A percentile compares a stretch with the other conserved stretches of the same genome.
Evolutionary conservation across 2,329 filamentous ascomycete species (phyloP).

Genomic region (Colletotrichum sp.): DNA sequence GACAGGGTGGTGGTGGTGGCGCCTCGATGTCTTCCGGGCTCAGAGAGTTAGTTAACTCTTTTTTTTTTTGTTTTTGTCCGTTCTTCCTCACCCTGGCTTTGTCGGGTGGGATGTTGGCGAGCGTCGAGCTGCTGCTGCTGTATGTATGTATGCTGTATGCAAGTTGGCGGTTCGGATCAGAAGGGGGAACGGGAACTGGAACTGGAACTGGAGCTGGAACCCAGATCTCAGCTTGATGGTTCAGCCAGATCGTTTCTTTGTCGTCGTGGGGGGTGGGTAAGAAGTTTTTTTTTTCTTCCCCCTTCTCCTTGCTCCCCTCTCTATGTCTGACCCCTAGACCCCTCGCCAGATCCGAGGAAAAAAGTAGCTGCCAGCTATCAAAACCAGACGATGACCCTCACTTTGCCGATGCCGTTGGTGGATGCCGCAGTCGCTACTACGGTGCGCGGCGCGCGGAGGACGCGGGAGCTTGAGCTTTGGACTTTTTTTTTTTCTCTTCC

Average conservation of each 20-base stretch:
- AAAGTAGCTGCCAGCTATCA: background rate
- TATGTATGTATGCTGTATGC: background rate
- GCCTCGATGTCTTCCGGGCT: conserved; percentile 1
- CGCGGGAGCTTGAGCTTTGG: conserved; percentile 18
- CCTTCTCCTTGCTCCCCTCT: conserved; percentile 1
- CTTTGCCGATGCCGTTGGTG: conserved; percentile 3
- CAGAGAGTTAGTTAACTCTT: background rate
- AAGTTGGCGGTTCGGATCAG: background rate
- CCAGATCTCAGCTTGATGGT: background rate
- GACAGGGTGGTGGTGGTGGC: background rate
- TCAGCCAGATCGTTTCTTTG: conserved; percentile 7
- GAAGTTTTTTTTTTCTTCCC: background rate
- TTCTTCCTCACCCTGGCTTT: background rate
- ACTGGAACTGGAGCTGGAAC: background rate
- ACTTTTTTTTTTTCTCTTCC: background rate
- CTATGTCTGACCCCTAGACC: background rate
- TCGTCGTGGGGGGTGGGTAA: conserved; percentile 4
- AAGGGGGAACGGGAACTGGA: background rate
- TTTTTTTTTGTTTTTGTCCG: background rate
- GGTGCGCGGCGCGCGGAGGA: conserved; percentile 12
- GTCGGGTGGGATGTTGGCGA: background rate
- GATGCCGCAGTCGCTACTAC: background rate
- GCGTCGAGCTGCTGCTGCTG: background rate
- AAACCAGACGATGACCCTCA: background rate
- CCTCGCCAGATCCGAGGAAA: background rate